Evolutionary conservation across 2,329 filamentous ascomycete genomes (phyloP).

Genomic region (Monosporascus sp.): DNA sequence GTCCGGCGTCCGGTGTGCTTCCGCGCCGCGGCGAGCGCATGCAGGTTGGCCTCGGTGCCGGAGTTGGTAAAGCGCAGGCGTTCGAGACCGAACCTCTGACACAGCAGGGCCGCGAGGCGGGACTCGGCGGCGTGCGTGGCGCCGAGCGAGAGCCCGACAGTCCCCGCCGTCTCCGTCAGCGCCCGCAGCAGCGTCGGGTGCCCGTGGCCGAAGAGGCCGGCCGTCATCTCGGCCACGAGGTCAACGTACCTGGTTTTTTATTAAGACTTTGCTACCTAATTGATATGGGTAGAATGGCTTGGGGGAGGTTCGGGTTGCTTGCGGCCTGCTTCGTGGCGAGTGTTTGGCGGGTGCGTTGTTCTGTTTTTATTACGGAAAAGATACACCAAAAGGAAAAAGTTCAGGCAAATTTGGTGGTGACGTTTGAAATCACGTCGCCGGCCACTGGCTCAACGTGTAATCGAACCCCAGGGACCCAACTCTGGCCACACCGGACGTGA

Average conservation of each 20-base stretch:
- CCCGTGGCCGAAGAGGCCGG: slow-evolving; percentile 62
- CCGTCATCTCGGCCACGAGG: slow-evolving; percentile 58
- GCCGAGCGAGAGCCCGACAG: slow-evolving; percentile 51
- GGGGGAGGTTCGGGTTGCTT: no score
- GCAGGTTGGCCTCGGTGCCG: slow-evolving; percentile 60
- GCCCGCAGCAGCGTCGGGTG: slow-evolving; percentile 41
- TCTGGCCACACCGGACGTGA: no score
- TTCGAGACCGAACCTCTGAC: slow-evolving; percentile 49
- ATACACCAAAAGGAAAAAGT: no score
- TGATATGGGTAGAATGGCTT: no score
- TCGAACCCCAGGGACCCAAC: no score
- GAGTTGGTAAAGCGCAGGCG: slow-evolving; percentile 59
- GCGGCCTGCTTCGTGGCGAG: no score
- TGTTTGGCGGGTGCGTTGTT: no score
- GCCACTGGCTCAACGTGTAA: no score
- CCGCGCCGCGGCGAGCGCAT: slow-evolving; percentile 51
- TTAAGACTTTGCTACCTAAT: background rate
- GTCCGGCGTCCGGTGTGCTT: slow-evolving; percentile 39
- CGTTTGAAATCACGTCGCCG: no score
- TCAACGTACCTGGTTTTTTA: slow-evolving; percentile 46
- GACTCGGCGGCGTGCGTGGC: slow-evolving; percentile 47
- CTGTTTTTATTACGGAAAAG: no score
- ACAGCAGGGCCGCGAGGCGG: slow-evolving; percentile 47
- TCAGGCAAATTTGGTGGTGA: no score
- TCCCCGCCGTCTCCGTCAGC: slow-evolving; percentile 30